Evolutionary conservation across 139 green algal species (phyloP), one percentile per base, ranked within the genome.

Genomic region (Asterochloris erici): DNA sequence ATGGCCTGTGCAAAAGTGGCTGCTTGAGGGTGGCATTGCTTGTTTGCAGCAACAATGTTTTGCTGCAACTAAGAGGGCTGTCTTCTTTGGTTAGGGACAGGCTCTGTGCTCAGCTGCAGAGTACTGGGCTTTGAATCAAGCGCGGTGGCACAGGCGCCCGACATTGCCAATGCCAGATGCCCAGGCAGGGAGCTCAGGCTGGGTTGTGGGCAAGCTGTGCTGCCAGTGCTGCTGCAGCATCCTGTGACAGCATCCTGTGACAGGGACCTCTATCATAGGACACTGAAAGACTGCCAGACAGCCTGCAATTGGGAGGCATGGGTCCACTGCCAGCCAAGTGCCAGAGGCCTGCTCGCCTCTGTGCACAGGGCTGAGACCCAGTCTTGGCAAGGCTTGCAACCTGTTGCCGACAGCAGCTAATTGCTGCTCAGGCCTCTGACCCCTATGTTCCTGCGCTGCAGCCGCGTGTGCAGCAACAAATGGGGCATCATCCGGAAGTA

Each of bases 401-500:
- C 28, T 9, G 9, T 64, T 64, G 29, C 16, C n/a, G 68, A 28
- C 28, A 24, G n/a, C 24, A 15, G 12, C 4, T n/a, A n/a, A 0
- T 68, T 28, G 63, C 0, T n/a, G 19, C 21, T 38, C 47, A 28
- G 24, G 73, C 66, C 47, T 14, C 17, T 80, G 73, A 62, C 27
- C 9, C 23, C 70, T 28, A 14, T 16, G 11, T 74, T 27, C 15
- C 54, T 10, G 24, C 15, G 1, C 14, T 91, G 92, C 93, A 97
- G 96, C 96, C 97, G 97, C 60, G 97, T 99, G 79, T 99, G 96
- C 93, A 90, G 90, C 84, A 99, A 99, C 91, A 88, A 92, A 81
- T 94, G 96, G 87, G 97, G 92, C 83, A 86, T 99, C 85, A 98
- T 99, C 92, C 94, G 97, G 87, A 99, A 99, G 94, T 99, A 99